A percentile compares a stretch with the other conserved stretches of the same genome.
Conservation (phyloP, 2,329 filamentous ascomycete species). For the Chalaropsis ovoidea region DNA sequence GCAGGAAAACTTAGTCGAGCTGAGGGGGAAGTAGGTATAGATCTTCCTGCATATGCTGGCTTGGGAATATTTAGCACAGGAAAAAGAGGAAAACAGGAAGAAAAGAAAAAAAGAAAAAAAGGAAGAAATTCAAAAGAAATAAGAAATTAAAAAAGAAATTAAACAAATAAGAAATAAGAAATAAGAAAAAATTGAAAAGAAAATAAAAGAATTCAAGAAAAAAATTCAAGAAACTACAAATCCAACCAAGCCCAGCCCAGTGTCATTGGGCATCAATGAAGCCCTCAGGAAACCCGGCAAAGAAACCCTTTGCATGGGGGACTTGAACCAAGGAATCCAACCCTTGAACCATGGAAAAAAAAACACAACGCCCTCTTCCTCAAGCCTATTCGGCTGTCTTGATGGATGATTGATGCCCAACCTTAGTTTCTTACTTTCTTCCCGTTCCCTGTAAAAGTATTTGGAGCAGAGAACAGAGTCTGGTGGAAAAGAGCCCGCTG, state of each 20-base stretch:
- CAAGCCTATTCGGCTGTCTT: neutral
- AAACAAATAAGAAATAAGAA: neutral
- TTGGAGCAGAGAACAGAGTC: no score
- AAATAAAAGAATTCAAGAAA: neutral
- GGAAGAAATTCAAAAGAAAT: neutral
- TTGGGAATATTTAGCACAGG: neutral
- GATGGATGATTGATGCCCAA: neutral
- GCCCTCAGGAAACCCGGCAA: neutral
- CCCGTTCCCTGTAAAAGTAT: neutral
- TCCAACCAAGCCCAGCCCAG: no score
- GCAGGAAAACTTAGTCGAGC: neutral
- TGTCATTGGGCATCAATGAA: constrained; percentile 10
- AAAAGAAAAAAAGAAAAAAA: neutral
- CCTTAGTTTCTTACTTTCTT: neutral
- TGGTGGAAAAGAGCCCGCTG: no score
- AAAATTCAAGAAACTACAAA: neutral
- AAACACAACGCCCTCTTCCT: neutral
- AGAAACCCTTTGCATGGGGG: neutral
- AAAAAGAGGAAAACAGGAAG: neutral
- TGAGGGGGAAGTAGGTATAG: neutral
- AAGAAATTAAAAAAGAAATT: neutral
- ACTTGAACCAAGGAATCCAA: neutral
- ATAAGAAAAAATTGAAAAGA: neutral
- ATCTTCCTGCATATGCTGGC: neutral
- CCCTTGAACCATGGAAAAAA: neutral